Evolutionary conservation across 177 flowering plant genomes (phyloP).

Genomic region (Vitis hybrid): DNA sequence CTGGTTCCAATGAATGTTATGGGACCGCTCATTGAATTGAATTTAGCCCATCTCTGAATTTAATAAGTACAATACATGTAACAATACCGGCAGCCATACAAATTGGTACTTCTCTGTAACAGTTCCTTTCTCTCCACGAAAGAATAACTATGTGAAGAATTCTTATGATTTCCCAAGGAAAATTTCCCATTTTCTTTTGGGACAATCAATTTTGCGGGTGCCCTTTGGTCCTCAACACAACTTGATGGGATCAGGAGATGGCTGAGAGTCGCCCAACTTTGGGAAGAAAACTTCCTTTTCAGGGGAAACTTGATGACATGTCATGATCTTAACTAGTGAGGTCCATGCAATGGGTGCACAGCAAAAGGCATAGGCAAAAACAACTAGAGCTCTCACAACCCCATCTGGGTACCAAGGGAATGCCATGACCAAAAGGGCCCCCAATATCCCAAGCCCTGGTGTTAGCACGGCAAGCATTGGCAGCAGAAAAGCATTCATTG

Average conservation of each 20-base stretch:
- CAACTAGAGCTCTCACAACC: slow-evolving; percentile 59
- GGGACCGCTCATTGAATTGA: too few relatives aligned
- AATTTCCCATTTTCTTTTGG: not conserved
- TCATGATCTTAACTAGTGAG: slow-evolving; percentile 47
- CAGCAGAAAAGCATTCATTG: slow-evolving; percentile 55
- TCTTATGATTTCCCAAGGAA: not conserved
- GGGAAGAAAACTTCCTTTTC: slow-evolving; percentile 74
- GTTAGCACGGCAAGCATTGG: slow-evolving; percentile 58
- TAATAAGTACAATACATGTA: too few relatives aligned
- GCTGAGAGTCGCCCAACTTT: slow-evolving; percentile 49
- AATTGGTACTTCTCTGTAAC: not conserved
- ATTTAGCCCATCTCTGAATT: too few relatives aligned
- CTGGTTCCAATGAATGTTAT: too few relatives aligned
- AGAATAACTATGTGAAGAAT: too few relatives aligned
- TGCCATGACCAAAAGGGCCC: slow-evolving; percentile 79
- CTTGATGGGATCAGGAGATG: slow-evolving; percentile 58
- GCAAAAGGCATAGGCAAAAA: slow-evolving; percentile 79
- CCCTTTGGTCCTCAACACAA: slow-evolving; percentile 35
- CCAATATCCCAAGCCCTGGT: slow-evolving; percentile 65
- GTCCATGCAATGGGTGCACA: slow-evolving; percentile 63
- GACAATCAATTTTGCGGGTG: not conserved
- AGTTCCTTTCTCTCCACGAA: too few relatives aligned
- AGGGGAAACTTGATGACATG: slow-evolving; percentile 52
- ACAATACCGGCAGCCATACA: not conserved
- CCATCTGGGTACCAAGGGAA: slow-evolving; percentile 84